Percentiles rank a stretch among this genome's conserved stretches.
These are phyloP conservation scores for Pseudogymnoascus sp. DNA, from an alignment of 2,329 filamentous ascomycete genomes.

Conservation along the genomic window DNA sequence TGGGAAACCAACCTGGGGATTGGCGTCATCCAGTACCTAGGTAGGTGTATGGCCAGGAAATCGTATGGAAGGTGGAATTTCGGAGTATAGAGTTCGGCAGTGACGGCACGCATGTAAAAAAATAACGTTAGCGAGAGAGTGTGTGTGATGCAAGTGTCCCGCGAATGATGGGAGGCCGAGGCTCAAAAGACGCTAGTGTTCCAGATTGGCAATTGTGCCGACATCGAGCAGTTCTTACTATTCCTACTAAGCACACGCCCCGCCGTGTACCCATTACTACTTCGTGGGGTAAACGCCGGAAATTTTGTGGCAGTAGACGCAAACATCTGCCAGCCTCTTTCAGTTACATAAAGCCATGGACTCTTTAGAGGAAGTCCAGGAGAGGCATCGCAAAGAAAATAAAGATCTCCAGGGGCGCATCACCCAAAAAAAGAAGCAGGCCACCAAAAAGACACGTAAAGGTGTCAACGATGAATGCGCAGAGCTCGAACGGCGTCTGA, in stretches of 20 bases:
- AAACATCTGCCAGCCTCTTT: background rate
- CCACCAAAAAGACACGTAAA: conserved; percentile 77
- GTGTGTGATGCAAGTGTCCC: background rate
- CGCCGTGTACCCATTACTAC: background rate
- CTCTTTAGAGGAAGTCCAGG: conserved; percentile 66
- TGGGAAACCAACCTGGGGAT: background rate
- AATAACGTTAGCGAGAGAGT: background rate
- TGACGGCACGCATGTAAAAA: background rate
- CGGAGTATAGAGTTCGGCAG: conserved; percentile 1
- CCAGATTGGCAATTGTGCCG: background rate
- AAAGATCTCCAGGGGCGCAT: conserved; percentile 76
- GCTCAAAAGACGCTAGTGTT: background rate
- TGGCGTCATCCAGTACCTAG: background rate
- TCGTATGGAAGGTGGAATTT: conserved; percentile 3
- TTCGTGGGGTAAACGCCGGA: background rate
- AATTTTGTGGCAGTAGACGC: background rate
- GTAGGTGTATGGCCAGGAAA: background rate
- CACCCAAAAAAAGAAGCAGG: conserved; percentile 94
- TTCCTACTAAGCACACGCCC: background rate
- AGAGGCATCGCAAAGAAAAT: conserved; percentile 79
- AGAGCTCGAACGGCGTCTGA: conserved; percentile 56
- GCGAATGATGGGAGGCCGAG: background rate
- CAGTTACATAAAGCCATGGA: conserved; percentile 29
- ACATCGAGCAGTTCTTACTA: background rate
- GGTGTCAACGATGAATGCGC: conserved; percentile 70